Conservation (phyloP, 78 protist genomes). For the Paulinella micropora region DNA sequence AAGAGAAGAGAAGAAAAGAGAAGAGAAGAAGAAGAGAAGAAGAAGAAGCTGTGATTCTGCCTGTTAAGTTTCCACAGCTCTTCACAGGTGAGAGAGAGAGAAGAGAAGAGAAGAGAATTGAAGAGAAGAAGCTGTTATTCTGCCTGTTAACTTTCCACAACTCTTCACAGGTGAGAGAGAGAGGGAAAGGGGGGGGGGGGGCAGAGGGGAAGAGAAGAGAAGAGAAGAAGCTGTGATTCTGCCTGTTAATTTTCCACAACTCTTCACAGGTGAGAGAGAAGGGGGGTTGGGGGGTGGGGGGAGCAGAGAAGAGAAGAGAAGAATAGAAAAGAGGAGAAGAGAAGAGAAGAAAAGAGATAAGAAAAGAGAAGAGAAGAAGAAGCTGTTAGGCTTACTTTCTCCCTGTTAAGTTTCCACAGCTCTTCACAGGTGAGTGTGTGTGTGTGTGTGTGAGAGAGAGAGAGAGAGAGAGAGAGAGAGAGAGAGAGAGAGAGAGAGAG, state of each 20-base stretch:
- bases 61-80: slow-evolving; percentile 24
- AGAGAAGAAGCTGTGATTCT: not conserved
- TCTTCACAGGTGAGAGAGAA: not conserved
- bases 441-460: too few species aligned
- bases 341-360: too few species aligned
- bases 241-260: not conserved
- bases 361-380: too few species aligned
- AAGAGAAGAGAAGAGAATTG: too few species aligned
- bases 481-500: not conserved
- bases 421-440: slow-evolving; percentile 33
- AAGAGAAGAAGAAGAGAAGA: too few species aligned
- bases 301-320: not conserved
- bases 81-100: slow-evolving; percentile 35
- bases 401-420: slow-evolving; percentile 25
- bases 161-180: not conserved
- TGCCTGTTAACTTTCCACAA: not conserved
- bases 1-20: not conserved
- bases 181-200: not conserved
- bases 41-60: slow-evolving; percentile 29
- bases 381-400: too few species aligned
- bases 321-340: too few species aligned
- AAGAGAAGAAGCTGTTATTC: not conserved
- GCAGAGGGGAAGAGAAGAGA: not conserved
- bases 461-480: too few species aligned
- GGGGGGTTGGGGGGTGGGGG: not conserved